Percentiles rank a stretch among this genome's conserved stretches.
These are phyloP conservation scores for Achaetomiella virescens DNA, from an alignment of 495 filamentous ascomycete genomes.

Conservation along the genomic window DNA sequence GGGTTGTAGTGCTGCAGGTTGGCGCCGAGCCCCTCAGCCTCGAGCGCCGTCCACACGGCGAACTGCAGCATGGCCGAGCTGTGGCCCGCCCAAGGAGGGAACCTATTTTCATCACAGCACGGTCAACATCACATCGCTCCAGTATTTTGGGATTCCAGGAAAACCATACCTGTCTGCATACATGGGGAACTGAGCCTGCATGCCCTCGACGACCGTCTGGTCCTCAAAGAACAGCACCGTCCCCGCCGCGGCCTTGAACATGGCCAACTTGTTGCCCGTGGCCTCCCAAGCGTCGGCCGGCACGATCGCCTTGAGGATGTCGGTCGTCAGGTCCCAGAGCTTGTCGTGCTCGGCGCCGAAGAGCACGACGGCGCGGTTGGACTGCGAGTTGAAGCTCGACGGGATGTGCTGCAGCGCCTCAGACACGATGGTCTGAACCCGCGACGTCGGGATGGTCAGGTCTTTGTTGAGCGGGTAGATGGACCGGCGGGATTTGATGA, in stretches of 20 bases:
- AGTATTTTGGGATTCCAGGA: too few species aligned
- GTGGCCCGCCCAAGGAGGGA: slow-evolving; percentile 58
- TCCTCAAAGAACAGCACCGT: slow-evolving; percentile 65
- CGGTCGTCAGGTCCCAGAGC: slow-evolving; percentile 54
- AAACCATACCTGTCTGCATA: slow-evolving; percentile 45
- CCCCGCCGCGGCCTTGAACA: slow-evolving; percentile 53
- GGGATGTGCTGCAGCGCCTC: slow-evolving; percentile 50
- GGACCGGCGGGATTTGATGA: slow-evolving; percentile 51
- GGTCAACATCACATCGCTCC: not conserved
- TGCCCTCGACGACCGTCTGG: slow-evolving; percentile 39
- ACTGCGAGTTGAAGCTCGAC: slow-evolving; percentile 61
- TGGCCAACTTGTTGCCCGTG: slow-evolving; percentile 43
- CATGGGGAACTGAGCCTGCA: slow-evolving; percentile 48
- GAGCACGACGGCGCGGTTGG: slow-evolving; percentile 54
- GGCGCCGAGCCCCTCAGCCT: slow-evolving; percentile 63
- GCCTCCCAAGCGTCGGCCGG: slow-evolving; percentile 46
- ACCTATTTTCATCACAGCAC: slow-evolving; percentile 28
- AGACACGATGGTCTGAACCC: slow-evolving; percentile 52
- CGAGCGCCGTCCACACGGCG: slow-evolving; percentile 59
- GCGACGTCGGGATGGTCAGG: slow-evolving; percentile 41
- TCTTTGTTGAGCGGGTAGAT: slow-evolving; percentile 55
- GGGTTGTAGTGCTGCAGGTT: slow-evolving; percentile 76
- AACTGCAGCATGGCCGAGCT: slow-evolving; percentile 62
- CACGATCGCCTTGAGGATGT: slow-evolving; percentile 51
- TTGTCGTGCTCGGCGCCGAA: slow-evolving; percentile 58